phyloP scores from a whole-genome alignment of 305 asterid species.

The Solanum hybrid region DNA sequence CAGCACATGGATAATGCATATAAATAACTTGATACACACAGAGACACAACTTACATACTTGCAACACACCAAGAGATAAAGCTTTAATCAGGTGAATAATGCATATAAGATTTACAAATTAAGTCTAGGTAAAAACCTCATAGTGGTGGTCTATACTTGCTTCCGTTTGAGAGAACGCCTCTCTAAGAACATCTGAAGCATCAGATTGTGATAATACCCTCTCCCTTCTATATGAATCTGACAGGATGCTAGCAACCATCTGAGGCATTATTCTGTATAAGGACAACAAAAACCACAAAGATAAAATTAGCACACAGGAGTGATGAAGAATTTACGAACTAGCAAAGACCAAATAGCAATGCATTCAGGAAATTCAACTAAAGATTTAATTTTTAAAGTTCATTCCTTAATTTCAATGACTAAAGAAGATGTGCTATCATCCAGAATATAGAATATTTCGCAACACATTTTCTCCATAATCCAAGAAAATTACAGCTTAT shows the following conservation, averaged over 20 bases:
- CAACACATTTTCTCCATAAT: not conserved
- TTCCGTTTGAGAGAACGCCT: slow-evolving; percentile 84
- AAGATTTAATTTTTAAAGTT: not conserved
- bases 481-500: not conserved
- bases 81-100: not conserved
- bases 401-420: not conserved
- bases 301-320: slow-evolving; percentile 15
- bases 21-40: not conserved
- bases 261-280: slow-evolving; percentile 76
- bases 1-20: not conserved
- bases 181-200: slow-evolving; percentile 91
- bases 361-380: not conserved
- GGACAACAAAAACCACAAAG: slow-evolving; percentile 20
- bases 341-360: not conserved
- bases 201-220: slow-evolving; percentile 50
- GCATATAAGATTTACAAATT: not conserved
- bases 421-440: not conserved
- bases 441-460: not conserved
- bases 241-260: slow-evolving; percentile 66
- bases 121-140: slow-evolving; percentile 51
- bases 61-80: not conserved
- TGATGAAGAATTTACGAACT: not conserved
- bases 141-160: slow-evolving; percentile 69
- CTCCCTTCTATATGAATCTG: slow-evolving; percentile 65
- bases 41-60: not conserved